A percentile compares a stretch with the other conserved stretches of the same genome.
Evolutionary conservation across 495 filamentous ascomycete species (phyloP).

Genomic region (Aspergillus baeticus): DNA sequence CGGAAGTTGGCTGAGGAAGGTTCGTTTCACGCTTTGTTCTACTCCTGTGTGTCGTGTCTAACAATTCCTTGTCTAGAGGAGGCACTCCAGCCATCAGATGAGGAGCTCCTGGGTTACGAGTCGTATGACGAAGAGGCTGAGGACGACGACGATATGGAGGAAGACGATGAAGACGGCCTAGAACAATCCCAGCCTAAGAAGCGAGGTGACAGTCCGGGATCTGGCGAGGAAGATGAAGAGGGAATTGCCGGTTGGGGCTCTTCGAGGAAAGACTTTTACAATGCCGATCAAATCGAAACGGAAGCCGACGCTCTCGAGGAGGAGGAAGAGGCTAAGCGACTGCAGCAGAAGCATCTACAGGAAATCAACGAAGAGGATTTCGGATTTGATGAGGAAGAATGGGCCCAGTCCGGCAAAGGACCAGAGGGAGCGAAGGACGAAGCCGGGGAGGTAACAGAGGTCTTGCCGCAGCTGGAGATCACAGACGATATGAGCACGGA

Average conservation of each 20-base stretch:
- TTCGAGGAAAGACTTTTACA: slow-evolving; percentile 87
- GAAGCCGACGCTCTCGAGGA: slow-evolving; percentile 90
- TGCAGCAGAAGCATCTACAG: slow-evolving; percentile 86
- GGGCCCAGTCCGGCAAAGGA: slow-evolving; percentile 55
- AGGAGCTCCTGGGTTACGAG: slow-evolving; percentile 76
- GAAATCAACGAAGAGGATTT: slow-evolving; percentile 89
- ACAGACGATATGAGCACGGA: slow-evolving; percentile 73
- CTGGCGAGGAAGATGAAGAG: slow-evolving; percentile 54
- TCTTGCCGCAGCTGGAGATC: slow-evolving; percentile 77
- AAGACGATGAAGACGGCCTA: slow-evolving; percentile 38
- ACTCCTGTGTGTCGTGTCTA: slow-evolving; percentile 7
- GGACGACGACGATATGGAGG: slow-evolving; percentile 48
- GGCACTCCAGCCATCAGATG: slow-evolving; percentile 72
- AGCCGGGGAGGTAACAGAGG: slow-evolving; percentile 68
- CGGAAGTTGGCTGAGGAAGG: slow-evolving; percentile 64
- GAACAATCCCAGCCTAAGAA: slow-evolving; percentile 23
- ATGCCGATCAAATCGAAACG: slow-evolving; percentile 85
- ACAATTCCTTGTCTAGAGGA: slow-evolving; percentile 44
- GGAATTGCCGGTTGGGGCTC: slow-evolving; percentile 82
- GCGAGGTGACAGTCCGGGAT: slow-evolving; percentile 21
- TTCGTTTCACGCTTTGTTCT: slow-evolving; percentile 25
- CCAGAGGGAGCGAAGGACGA: slow-evolving; percentile 36
- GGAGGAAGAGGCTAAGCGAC: slow-evolving; percentile 79
- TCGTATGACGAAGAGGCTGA: slow-evolving; percentile 50
- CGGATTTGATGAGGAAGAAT: slow-evolving; percentile 84